Base-by-base conservation (phyloP, 176 grass and related monocot genomes). In the Oryza meyeriana region DNA sequence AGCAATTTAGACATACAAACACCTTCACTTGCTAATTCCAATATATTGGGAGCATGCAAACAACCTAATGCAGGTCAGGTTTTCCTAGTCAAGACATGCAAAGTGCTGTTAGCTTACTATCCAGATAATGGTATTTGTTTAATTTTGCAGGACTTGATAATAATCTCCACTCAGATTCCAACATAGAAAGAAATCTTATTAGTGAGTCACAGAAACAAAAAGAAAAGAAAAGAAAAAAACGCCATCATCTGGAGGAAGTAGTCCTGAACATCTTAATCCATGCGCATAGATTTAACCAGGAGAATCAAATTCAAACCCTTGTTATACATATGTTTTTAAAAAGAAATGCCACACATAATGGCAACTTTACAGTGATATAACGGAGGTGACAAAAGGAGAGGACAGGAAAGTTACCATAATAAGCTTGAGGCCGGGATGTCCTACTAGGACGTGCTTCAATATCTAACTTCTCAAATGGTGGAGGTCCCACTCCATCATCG, bases 401-500 rank as follows among this genome's bases (percentile, higher is more conserved):
- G 66, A 70, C 22, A 40, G 68, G 75, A 47, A 6, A 2, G 2
- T 86, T 90, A 95, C 90, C 92, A 73, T 45, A 61, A 79, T 66
- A 34, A 38, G 62, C 33, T 81, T 82, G 84, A 58, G 31, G 25
- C 33, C 82, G 85, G 79, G 77, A 79, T 72, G 74, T 50, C 67
- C 72, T 83, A 79, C 17, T 17, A 12, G 81, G 44, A 32, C 27
- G 34, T 40, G 64, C 79, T 39, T 87, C 84, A 66, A 79, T 87
- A 67, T 91, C 83, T 83, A 98, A 85, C 81, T 98, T 98, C 80
- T 95, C 86, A 62, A 98, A 97, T 61, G 92, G 88, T 52, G 95
- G 92, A 48, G 92, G 92, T 42, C 92, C 86, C 70, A 20, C 82
- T 50, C 90, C 86, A 81, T 95, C 90, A 63, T 98, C 88, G 66